Evolutionary conservation across 1,139 yeast species (phyloP).

Genomic region (Lodderomyces theae): DNA sequence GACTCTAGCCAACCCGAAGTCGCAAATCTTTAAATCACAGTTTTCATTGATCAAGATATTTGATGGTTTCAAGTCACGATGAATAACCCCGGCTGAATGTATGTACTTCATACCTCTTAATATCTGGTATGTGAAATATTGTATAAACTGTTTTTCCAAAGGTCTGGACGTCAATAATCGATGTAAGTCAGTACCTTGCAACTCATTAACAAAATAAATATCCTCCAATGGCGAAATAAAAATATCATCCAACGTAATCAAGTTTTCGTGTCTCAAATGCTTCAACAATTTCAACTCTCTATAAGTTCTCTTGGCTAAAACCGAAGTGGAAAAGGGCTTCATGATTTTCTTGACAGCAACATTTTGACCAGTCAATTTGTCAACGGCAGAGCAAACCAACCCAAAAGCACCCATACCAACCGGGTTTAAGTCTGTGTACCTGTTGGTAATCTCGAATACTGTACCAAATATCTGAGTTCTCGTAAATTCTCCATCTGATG

Average conservation of each 20-base stretch:
- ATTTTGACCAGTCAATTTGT: slow-evolving; percentile 83
- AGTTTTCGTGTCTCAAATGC: slow-evolving; percentile 91
- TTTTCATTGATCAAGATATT: slow-evolving; percentile 91
- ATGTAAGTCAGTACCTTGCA: slow-evolving; percentile 95
- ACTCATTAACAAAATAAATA: slow-evolving; percentile 93
- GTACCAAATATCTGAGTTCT: slow-evolving; percentile 76
- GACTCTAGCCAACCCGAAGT: slow-evolving; percentile 93
- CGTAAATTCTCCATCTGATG: slow-evolving; percentile 45
- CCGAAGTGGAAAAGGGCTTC: slow-evolving; percentile 96
- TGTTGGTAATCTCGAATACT: slow-evolving; percentile 86
- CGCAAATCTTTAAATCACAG: slow-evolving; percentile 95
- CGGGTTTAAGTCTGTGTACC: slow-evolving; percentile 90
- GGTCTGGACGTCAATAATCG: slow-evolving; percentile 90
- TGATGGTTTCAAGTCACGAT: slow-evolving; percentile 90
- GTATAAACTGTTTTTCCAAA: slow-evolving; percentile 91
- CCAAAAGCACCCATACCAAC: slow-evolving; percentile 99
- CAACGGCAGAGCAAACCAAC: slow-evolving; percentile 93
- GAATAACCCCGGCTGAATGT: slow-evolving; percentile 96
- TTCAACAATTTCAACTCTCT: slow-evolving; percentile 91
- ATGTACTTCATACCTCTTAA: slow-evolving; percentile 91
- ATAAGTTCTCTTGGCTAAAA: slow-evolving; percentile 92
- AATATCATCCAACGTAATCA: slow-evolving; percentile 90
- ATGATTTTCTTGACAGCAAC: slow-evolving; percentile 97
- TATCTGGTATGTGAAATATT: slow-evolving; percentile 92
- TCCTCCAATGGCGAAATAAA: slow-evolving; percentile 94